These are phyloP conservation scores for Pistacia vera DNA, from an alignment of 345 rosid genomes.

Conservation along the genomic window DNA sequence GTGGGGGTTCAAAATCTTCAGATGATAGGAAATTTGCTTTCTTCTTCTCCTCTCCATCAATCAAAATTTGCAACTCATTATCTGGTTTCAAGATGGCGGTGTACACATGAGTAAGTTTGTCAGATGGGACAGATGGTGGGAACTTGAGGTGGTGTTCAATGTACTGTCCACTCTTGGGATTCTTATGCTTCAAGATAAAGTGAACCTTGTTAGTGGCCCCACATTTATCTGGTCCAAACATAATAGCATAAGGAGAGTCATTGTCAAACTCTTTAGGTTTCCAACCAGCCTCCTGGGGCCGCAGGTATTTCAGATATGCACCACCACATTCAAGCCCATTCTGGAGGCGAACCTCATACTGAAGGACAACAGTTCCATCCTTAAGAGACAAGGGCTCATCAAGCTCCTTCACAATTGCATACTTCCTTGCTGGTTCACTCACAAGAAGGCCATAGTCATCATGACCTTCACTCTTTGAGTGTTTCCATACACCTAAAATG, in stretches of 20 bases:
- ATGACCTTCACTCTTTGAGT: conserved; percentile 80
- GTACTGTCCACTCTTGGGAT: conserved; percentile 82
- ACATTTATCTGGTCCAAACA: conserved; percentile 95
- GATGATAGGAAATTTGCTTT: conserved; percentile 65
- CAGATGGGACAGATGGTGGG: conserved; percentile 80
- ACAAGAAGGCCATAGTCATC: conserved; percentile 88
- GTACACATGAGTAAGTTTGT: conserved; percentile 82
- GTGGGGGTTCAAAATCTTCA: conserved; percentile 81
- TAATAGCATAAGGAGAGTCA: conserved; percentile 81
- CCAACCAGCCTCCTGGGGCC: conserved; percentile 86
- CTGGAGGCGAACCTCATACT: conserved; percentile 76
- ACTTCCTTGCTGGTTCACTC: conserved; percentile 72
- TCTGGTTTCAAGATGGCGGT: conserved; percentile 78
- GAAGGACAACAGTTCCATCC: conserved; percentile 73
- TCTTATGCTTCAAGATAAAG: conserved; percentile 85
- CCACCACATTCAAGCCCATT: conserved; percentile 93
- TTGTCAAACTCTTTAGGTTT: conserved; percentile 58
- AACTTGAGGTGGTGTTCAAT: conserved; percentile 80
- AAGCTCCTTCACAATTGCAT: conserved; percentile 78
- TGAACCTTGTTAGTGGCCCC: conserved; percentile 90
- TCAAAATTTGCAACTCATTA: conserved; percentile 61
- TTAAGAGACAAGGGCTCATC: conserved; percentile 58
- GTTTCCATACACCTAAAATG: conserved; percentile 75
- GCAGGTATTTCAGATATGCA: conserved; percentile 75
- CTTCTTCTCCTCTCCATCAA: conserved; percentile 89